Conservation (phyloP, 148 eudicot species). For the Arbutus unedo region DNA sequence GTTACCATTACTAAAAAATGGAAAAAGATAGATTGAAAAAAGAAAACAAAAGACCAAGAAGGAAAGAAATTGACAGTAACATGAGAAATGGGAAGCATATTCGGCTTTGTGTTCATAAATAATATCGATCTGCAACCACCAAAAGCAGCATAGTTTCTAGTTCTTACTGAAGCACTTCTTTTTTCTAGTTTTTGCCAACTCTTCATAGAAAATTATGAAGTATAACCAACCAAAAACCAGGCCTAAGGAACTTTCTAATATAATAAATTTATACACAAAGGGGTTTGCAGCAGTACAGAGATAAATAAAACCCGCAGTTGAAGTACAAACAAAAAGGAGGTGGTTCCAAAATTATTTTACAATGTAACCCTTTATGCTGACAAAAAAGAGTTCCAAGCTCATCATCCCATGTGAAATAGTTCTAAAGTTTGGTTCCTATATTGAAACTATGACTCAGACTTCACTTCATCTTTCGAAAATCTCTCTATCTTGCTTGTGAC, state of each 20-base stretch:
- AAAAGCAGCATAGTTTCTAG: too few relatives aligned
- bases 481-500: conserved; percentile 74
- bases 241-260: neutral
- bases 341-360: conserved; percentile 7
- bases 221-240: neutral
- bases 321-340: neutral
- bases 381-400: conserved; percentile 2
- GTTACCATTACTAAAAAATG: too few relatives aligned
- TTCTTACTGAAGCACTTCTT: too few relatives aligned
- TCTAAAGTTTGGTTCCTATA: neutral
- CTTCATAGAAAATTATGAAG: too few relatives aligned
- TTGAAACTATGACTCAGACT: conserved; percentile 2
- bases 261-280: neutral
- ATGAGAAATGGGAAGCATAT: too few relatives aligned
- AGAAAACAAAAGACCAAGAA: too few relatives aligned
- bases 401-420: neutral
- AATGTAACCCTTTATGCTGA: neutral
- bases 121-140: too few relatives aligned
- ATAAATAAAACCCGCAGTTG: conserved; percentile 4
- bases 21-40: too few relatives aligned
- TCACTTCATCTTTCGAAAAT: neutral
- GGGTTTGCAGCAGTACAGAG: neutral
- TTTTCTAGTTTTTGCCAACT: too few relatives aligned
- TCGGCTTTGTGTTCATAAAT: too few relatives aligned
- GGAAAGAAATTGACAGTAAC: too few relatives aligned